Percentiles rank a stretch among this genome's conserved stretches.
These are phyloP conservation scores for Colletotrichum acutatum DNA, from an alignment of 2,329 filamentous ascomycete genomes.

Conservation along the genomic window DNA sequence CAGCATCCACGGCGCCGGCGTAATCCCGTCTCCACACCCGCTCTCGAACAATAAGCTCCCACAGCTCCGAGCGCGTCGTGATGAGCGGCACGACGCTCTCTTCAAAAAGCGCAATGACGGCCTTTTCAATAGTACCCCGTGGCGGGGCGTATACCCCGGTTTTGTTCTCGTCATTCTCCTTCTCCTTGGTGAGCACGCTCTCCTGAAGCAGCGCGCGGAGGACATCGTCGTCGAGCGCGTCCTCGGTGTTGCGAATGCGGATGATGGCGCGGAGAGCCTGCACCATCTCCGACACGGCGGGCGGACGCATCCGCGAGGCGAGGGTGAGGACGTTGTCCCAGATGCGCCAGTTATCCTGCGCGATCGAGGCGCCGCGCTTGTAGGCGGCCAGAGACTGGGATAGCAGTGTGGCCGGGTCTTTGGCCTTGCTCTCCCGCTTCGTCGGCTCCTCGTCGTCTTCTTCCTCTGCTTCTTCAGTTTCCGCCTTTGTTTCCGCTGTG, in stretches of 20 bases:
- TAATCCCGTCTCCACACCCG: slow-evolving; percentile 80
- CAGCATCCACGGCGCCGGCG: slow-evolving; percentile 78
- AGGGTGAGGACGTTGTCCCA: slow-evolving; percentile 97
- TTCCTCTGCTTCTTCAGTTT: slow-evolving; percentile 35
- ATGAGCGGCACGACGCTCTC: slow-evolving; percentile 83
- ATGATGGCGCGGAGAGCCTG: slow-evolving; percentile 80
- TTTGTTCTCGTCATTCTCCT: slow-evolving; percentile 46
- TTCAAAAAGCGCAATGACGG: slow-evolving; percentile 80
- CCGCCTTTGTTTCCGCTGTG: slow-evolving; percentile 36
- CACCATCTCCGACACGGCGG: slow-evolving; percentile 80
- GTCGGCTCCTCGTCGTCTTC: slow-evolving; percentile 13
- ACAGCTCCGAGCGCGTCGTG: slow-evolving; percentile 80
- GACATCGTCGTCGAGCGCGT: slow-evolving; percentile 79
- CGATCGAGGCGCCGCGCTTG: slow-evolving; percentile 85
- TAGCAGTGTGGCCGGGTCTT: slow-evolving; percentile 70
- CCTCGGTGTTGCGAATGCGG: slow-evolving; percentile 81
- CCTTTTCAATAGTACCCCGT: slow-evolving; percentile 69
- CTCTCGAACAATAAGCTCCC: slow-evolving; percentile 78
- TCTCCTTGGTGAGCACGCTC: slow-evolving; percentile 62
- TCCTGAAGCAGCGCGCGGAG: slow-evolving; percentile 79
- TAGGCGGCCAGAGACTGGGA: slow-evolving; percentile 84
- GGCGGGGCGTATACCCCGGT: slow-evolving; percentile 52
- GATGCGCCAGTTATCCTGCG: slow-evolving; percentile 89
- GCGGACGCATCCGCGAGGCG: slow-evolving; percentile 79
- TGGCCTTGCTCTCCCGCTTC: slow-evolving; percentile 34